A percentile compares a stretch with the other conserved stretches of the same genome.
Conservation (phyloP, 345 rosid genomes). For the Corymbia maculata region DNA sequence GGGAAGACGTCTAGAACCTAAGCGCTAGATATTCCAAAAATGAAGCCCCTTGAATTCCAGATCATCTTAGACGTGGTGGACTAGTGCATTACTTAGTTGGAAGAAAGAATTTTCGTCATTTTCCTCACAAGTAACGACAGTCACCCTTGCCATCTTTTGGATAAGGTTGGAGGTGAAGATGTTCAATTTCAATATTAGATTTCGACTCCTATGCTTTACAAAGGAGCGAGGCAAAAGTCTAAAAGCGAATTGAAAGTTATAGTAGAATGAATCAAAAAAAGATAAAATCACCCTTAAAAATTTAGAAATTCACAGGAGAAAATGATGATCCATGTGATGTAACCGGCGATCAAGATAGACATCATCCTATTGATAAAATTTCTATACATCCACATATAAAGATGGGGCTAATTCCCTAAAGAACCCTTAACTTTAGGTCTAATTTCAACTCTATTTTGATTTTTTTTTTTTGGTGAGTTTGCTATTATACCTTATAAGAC, state of each 20-base stretch:
- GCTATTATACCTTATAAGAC: fast-evolving
- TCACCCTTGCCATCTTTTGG: neutral
- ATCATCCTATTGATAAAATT: fast-evolving
- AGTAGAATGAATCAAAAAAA: no score
- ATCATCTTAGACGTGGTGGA: neutral
- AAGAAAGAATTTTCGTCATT: neutral
- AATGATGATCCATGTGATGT: no score
- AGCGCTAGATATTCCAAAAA: neutral
- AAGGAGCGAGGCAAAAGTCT: no score
- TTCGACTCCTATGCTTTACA: no score
- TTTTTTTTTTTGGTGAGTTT: neutral
- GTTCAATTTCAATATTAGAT: no score
- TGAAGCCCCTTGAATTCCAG: neutral
- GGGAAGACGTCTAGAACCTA: neutral
- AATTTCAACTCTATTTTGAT: fast-evolving
- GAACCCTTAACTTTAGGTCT: neutral
- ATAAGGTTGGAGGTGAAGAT: no score
- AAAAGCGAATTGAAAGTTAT: no score
- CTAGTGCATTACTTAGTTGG: neutral
- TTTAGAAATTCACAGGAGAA: neutral
- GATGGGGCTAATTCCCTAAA: neutral
- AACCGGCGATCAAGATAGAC: neutral
- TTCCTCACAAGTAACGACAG: fast-evolving
- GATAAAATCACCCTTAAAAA: neutral
- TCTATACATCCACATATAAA: neutral